phyloP scores from a whole-genome alignment of 75 land plant genomes.

The Cupressus sempervirens region DNA sequence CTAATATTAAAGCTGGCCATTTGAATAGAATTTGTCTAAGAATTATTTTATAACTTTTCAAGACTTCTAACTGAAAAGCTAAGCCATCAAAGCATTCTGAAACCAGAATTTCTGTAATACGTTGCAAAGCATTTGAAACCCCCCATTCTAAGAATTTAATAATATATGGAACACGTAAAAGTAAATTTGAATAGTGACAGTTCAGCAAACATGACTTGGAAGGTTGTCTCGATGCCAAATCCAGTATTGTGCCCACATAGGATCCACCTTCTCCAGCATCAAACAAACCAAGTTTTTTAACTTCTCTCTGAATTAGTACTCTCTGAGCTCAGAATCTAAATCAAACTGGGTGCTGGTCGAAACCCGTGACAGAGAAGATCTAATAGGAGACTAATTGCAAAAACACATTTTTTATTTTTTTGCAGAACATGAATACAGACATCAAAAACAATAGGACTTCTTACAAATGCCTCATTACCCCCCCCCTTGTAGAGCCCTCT shows the following conservation, averaged over 20 bases:
- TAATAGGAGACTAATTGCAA: conserved; percentile 72
- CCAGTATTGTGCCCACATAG: conserved; percentile 80
- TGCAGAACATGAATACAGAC: conserved; percentile 57
- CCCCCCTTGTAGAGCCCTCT: conserved; percentile 74
- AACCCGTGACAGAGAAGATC: conserved; percentile 74
- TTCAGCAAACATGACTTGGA: conserved; percentile 25
- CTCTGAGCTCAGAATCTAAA: conserved; percentile 22
- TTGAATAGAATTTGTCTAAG: not conserved
- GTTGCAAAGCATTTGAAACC: not conserved
- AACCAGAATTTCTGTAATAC: not conserved
- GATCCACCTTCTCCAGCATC: conserved; percentile 58
- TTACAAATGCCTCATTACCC: conserved; percentile 35
- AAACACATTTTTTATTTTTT: conserved; percentile 30
- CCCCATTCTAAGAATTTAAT: not conserved
- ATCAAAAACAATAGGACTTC: conserved; percentile 32
- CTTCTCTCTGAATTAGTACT: conserved; percentile 18
- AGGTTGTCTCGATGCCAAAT: conserved; percentile 68
- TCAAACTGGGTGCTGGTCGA: conserved; percentile 39
- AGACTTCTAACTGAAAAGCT: not conserved
- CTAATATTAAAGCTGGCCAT: not conserved
- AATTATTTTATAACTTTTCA: not conserved
- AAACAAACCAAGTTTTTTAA: conserved; percentile 50
- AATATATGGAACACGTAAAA: not conserved
- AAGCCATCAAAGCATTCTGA: not conserved
- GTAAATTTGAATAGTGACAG: not conserved